These are phyloP conservation scores for Ampelocalamus luodianensis DNA, from an alignment of 176 grass and related monocot genomes.

Conservation along the genomic window DNA sequence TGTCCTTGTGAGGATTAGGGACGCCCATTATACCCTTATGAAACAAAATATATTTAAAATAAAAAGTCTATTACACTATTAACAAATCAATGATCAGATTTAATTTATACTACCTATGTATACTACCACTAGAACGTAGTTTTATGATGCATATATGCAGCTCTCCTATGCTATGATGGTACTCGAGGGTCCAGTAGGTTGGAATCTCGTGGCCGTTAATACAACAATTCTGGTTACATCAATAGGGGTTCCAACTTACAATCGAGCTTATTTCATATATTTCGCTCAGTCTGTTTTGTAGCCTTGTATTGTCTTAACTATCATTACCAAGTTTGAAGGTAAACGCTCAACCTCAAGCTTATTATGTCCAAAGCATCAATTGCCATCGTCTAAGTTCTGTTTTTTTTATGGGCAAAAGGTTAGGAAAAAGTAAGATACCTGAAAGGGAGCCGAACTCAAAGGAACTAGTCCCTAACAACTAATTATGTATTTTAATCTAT, in stretches of 20 bases:
- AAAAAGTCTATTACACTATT: too few relatives aligned
- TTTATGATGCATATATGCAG: too few relatives aligned
- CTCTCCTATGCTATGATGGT: too few relatives aligned
- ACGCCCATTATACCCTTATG: too few relatives aligned
- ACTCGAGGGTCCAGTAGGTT: not conserved
- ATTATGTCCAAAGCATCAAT: not conserved
- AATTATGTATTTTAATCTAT: not conserved
- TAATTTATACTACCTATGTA: too few relatives aligned
- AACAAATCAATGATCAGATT: too few relatives aligned
- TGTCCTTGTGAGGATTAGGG: too few relatives aligned
- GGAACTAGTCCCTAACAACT: not conserved
- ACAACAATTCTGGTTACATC: constrained; percentile 13
- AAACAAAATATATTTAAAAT: too few relatives aligned
- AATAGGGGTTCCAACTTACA: not conserved
- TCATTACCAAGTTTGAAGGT: not conserved
- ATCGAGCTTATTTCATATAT: not conserved
- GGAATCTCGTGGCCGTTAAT: not conserved
- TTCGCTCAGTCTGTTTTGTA: not conserved
- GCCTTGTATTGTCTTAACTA: not conserved
- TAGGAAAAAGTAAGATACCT: not conserved
- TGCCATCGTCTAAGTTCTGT: not conserved
- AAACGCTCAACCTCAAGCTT: not conserved
- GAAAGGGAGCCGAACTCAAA: not conserved
- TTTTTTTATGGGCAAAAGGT: not conserved
- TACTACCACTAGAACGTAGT: too few relatives aligned